These are phyloP conservation scores for Teunomyces barrocoloradensis DNA, from an alignment of 805 yeast genomes.

Conservation along the genomic window DNA sequence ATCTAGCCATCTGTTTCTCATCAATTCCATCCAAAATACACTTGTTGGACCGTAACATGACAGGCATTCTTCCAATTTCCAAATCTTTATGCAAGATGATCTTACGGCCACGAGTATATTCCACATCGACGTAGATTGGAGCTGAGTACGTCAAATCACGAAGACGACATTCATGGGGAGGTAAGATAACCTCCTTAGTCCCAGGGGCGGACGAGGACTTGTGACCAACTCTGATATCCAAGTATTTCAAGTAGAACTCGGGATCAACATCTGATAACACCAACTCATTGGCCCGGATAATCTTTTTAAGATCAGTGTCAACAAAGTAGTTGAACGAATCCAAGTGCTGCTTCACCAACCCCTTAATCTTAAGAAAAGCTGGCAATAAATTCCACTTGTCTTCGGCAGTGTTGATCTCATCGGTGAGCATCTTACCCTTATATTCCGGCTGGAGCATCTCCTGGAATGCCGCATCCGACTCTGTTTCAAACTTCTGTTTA, in stretches of 20 bases:
- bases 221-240: constrained; percentile 89
- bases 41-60: constrained; percentile 91
- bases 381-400: constrained; percentile 98
- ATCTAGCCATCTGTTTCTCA: constrained; percentile 80
- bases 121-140: constrained; percentile 94
- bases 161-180: constrained; percentile 94
- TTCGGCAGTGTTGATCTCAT: constrained; percentile 84
- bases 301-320: constrained; percentile 88
- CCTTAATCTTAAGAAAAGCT: constrained; percentile 92
- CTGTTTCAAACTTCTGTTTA: constrained; percentile 8
- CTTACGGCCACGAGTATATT: constrained; percentile 91
- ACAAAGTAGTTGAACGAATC: constrained; percentile 98
- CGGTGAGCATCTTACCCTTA: constrained; percentile 83
- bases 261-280: constrained; percentile 96
- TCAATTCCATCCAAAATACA: constrained; percentile 80
- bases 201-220: constrained; percentile 53
- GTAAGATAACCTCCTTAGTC: constrained; percentile 59
- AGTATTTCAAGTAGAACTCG: constrained; percentile 87
- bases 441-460: constrained; percentile 78
- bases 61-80: constrained; percentile 98
- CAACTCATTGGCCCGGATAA: constrained; percentile 84
- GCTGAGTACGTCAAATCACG: constrained; percentile 94
- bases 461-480: constrained; percentile 61
- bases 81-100: constrained; percentile 86
- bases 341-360: constrained; percentile 93